A percentile compares a stretch with the other conserved stretches of the same genome.
These are phyloP conservation scores for Blastocystis hominis DNA, from an alignment of 352 stramenopile genomes.

Conservation along the genomic window DNA sequence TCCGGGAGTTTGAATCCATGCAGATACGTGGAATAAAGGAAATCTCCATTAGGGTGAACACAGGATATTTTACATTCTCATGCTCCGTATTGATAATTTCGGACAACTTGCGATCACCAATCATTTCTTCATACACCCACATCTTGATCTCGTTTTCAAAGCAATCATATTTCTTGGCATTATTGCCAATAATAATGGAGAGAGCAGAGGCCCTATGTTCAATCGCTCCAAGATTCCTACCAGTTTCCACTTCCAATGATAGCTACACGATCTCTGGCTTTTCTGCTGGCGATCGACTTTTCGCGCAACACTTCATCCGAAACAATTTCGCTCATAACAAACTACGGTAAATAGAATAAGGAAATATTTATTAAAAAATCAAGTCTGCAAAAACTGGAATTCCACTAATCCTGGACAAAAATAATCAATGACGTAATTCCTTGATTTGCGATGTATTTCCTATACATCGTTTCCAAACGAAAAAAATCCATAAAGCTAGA, in stretches of 20 bases:
- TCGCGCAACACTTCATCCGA: background rate
- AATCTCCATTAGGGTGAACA: slow-evolving; percentile 56
- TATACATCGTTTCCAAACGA: no score
- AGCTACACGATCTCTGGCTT: background rate
- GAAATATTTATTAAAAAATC: no score
- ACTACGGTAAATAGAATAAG: no score
- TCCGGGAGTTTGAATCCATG: slow-evolving; percentile 78
- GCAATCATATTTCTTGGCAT: slow-evolving; percentile 62
- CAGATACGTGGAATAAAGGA: slow-evolving; percentile 64
- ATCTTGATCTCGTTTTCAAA: slow-evolving; percentile 84
- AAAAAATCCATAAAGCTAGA: no score
- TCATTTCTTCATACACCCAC: slow-evolving; percentile 88
- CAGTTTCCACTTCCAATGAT: slow-evolving; percentile 45
- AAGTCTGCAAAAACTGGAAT: no score
- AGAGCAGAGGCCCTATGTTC: slow-evolving; percentile 56
- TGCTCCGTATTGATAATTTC: slow-evolving; percentile 88
- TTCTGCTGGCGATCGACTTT: background rate
- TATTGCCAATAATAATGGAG: slow-evolving; percentile 58
- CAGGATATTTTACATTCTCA: slow-evolving; percentile 85
- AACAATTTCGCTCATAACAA: background rate
- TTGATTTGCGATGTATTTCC: no score
- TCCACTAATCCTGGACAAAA: no score
- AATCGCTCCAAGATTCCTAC: background rate
- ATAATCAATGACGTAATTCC: no score
- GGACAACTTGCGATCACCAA: slow-evolving; percentile 79